These are phyloP conservation scores for Claviceps sp. DNA, from an alignment of 2,329 filamentous ascomycete genomes.

Conservation along the genomic window DNA sequence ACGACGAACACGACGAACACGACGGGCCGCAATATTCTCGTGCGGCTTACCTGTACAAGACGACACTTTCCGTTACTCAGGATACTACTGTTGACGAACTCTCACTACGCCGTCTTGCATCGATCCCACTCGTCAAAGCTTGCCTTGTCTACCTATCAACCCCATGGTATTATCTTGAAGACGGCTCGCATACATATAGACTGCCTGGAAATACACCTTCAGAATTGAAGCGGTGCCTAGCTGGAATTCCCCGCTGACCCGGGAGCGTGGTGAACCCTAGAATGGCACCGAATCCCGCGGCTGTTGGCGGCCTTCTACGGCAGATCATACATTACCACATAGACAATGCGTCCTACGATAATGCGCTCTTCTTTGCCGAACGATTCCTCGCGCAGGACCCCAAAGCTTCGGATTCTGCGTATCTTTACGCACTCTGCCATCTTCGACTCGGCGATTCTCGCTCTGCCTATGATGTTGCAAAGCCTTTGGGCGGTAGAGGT, in stretches of 20 bases:
- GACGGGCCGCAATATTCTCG: neutral
- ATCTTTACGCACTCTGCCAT: conserved; percentile 76
- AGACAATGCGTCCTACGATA: conserved; percentile 80
- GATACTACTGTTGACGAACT: neutral
- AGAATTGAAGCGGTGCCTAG: neutral
- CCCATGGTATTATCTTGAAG: conserved; percentile 5
- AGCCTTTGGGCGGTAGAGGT: conserved; percentile 55
- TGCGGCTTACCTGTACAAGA: neutral
- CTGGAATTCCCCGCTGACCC: neutral
- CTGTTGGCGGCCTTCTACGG: conserved; percentile 39
- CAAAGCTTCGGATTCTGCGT: conserved; percentile 64
- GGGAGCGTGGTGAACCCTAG: conserved; percentile 9
- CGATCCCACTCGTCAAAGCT: neutral
- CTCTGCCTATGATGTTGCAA: conserved; percentile 74
- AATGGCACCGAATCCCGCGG: conserved; percentile 41
- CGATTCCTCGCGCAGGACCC: conserved; percentile 75
- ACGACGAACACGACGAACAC: neutral
- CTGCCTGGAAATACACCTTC: neutral
- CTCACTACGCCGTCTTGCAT: neutral
- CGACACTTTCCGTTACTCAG: neutral
- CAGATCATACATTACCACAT: conserved; percentile 57
- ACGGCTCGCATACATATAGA: neutral
- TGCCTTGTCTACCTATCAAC: neutral
- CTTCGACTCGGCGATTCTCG: conserved; percentile 70
- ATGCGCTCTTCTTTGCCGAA: conserved; percentile 87